phyloP scores from a whole-genome alignment of 148 eudicot genomes.

The Rhododendron simsii region DNA sequence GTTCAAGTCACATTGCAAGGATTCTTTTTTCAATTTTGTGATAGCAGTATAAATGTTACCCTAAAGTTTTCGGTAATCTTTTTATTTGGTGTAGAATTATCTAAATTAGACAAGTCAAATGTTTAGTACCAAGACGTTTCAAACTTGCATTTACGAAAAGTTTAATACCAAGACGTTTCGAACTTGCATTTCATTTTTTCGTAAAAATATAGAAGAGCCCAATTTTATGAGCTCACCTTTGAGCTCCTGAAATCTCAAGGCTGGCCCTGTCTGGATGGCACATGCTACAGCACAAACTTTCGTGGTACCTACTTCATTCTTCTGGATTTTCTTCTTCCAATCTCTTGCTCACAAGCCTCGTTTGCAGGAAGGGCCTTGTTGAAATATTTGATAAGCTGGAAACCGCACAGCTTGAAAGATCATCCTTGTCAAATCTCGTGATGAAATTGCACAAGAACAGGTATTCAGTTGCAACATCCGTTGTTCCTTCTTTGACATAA shows the following conservation, averaged over 20 bases:
- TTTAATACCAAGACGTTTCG: too few relatives aligned
- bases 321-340: neutral
- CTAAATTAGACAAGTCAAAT: neutral
- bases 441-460: conserved; percentile 51
- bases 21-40: too few relatives aligned
- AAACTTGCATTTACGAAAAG: neutral
- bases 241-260: neutral
- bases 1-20: too few relatives aligned
- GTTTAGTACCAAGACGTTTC: too few relatives aligned
- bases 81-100: neutral
- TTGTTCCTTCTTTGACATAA: neutral
- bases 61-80: neutral
- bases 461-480: conserved; percentile 21
- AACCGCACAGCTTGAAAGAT: conserved; percentile 43
- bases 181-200: neutral
- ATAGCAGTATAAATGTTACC: neutral
- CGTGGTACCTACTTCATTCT: neutral
- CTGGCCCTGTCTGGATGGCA: neutral
- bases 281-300: neutral
- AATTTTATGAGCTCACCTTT: neutral
- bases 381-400: conserved; percentile 70
- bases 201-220: neutral
- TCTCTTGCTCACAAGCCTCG: neutral
- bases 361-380: conserved; percentile 76
- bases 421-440: conserved; percentile 36